Evolutionary conservation across 306 rosid genomes (phyloP).

Genomic region (Rubus parviflorus): DNA sequence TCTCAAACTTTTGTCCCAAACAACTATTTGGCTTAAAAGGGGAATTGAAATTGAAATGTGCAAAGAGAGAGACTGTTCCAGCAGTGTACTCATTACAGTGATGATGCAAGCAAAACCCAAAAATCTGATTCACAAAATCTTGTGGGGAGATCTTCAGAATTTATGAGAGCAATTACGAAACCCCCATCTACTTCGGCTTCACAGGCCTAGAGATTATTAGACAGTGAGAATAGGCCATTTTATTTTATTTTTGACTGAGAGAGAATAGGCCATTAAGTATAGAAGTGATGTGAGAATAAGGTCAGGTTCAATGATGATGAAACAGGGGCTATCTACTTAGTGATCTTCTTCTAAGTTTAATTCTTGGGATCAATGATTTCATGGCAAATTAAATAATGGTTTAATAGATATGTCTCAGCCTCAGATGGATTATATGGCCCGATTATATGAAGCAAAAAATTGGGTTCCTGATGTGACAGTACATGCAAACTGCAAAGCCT

Average conservation of each 20-base stretch:
- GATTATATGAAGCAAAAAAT: neutral
- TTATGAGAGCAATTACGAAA: slow-evolving; percentile 24
- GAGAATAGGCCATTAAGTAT: no score
- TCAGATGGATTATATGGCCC: neutral
- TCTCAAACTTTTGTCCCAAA: slow-evolving; percentile 37
- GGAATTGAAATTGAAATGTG: slow-evolving; percentile 34
- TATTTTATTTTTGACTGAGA: no score
- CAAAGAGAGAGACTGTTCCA: slow-evolving; percentile 39
- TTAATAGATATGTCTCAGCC: neutral
- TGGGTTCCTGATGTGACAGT: slow-evolving; percentile 3
- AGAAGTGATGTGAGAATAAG: slow-evolving; percentile 1
- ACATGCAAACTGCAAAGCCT: slow-evolving; percentile 19
- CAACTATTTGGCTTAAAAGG: slow-evolving; percentile 34
- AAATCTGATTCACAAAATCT: slow-evolving; percentile 34
- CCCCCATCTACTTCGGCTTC: slow-evolving; percentile 11
- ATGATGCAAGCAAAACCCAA: slow-evolving; percentile 54
- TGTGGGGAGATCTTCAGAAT: slow-evolving; percentile 32
- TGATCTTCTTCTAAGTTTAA: neutral
- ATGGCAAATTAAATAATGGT: neutral
- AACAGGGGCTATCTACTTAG: neutral
- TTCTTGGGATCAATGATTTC: slow-evolving; percentile 14
- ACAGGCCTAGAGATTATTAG: slow-evolving; percentile 2
- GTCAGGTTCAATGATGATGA: neutral
- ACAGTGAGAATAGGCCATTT: no score
- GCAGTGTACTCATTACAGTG: slow-evolving; percentile 37